Conservation (phyloP, 2,329 filamentous ascomycete genomes). For the Zymoseptoria tritici region DNA sequence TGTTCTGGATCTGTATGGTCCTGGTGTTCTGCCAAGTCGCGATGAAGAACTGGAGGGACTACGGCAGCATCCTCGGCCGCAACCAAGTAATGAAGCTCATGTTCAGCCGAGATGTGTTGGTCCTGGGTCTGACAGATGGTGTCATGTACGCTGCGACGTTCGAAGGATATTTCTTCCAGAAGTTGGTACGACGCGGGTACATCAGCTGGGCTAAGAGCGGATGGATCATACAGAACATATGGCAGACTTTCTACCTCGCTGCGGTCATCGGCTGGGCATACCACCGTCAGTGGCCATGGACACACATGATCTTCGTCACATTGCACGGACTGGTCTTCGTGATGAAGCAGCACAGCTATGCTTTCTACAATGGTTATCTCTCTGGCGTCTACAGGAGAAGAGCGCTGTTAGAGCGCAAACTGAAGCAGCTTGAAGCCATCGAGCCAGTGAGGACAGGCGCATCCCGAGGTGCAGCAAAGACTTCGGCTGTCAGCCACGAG, state of each 20-base stretch:
- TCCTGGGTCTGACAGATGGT: constrained; percentile 55
- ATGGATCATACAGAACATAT: constrained; percentile 69
- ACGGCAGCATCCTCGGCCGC: constrained; percentile 60
- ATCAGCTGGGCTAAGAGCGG: constrained; percentile 61
- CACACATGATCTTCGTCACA: constrained; percentile 70
- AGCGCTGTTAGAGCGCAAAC: constrained; percentile 37
- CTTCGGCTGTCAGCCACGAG: constrained; percentile 16
- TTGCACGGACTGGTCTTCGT: constrained; percentile 67
- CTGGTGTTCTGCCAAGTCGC: constrained; percentile 61
- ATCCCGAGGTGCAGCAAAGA: constrained; percentile 3
- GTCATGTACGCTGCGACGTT: constrained; percentile 60
- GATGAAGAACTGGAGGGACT: constrained; percentile 59
- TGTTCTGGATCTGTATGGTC: constrained; percentile 67
- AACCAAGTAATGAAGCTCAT: constrained; percentile 67
- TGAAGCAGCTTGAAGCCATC: constrained; percentile 53
- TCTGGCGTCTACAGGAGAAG: constrained; percentile 50
- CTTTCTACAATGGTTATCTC: constrained; percentile 67
- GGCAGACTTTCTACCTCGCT: constrained; percentile 60
- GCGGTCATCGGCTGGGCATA: constrained; percentile 59
- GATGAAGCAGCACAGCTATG: constrained; percentile 78
- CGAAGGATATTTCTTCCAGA: constrained; percentile 60
- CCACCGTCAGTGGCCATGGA: constrained; percentile 73
- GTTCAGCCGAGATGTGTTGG: constrained; percentile 48
- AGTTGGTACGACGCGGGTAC: constrained; percentile 49
- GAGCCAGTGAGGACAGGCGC: constrained; percentile 33